Conservation (phyloP, 768 basidiomycete genomes). For the Auricularia heimuer region DNA sequence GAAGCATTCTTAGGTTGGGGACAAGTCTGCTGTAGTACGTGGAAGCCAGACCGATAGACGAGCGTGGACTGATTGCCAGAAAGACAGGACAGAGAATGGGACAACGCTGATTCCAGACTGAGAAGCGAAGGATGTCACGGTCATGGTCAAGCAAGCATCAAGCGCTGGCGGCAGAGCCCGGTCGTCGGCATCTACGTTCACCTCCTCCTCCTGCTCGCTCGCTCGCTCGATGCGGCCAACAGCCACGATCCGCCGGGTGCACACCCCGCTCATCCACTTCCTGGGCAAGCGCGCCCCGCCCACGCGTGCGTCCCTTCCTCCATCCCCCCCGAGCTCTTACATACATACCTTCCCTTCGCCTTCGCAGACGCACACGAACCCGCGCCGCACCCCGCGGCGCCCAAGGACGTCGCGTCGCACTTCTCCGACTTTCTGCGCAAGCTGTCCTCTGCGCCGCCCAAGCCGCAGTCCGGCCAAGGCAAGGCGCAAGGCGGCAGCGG, state of each 20-base stretch:
- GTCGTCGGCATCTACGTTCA: too few species aligned
- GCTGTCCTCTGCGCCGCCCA: constrained; percentile 12
- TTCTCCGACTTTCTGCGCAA: constrained; percentile 38
- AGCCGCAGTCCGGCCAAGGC: not conserved
- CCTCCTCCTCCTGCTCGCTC: not conserved
- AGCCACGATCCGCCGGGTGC: constrained; percentile 23
- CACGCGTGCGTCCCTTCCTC: constrained; percentile 25
- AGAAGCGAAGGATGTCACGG: too few species aligned
- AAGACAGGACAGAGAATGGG: too few species aligned
- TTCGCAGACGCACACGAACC: constrained; percentile 26
- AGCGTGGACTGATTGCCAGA: too few species aligned
- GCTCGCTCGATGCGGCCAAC: not conserved
- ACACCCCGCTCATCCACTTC: constrained; percentile 55
- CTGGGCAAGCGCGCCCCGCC: constrained; percentile 49
- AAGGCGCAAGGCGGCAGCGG: not conserved
- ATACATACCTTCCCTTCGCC: not conserved
- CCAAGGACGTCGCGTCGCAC: constrained; percentile 44
- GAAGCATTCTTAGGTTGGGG: too few species aligned
- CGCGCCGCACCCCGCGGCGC: constrained; percentile 58
- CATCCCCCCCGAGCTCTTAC: too few species aligned
- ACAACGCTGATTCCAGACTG: too few species aligned
- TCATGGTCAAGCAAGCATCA: too few species aligned
- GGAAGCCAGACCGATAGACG: too few species aligned
- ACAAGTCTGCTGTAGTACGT: too few species aligned
- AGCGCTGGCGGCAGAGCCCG: too few species aligned